Evolutionary conservation across 768 basidiomycete genomes (phyloP).

Genomic region (Leccinum pellstonianum): DNA sequence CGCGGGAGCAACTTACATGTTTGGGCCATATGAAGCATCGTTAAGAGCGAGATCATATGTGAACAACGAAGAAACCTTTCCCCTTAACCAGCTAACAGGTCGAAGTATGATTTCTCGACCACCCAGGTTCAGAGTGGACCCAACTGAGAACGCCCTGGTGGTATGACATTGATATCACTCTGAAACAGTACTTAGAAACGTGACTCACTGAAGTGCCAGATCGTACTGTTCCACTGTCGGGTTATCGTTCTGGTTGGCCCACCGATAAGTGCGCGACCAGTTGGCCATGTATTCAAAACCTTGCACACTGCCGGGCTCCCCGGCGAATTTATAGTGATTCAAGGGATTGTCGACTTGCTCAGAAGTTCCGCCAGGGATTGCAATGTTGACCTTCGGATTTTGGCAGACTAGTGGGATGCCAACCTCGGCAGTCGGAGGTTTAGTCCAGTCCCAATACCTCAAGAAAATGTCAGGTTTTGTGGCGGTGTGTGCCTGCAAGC

Average conservation of each 20-base stretch:
- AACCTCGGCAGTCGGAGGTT: not conserved
- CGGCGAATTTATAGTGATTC: constrained; percentile 13
- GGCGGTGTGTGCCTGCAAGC: not conserved
- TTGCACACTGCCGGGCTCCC: constrained; percentile 1
- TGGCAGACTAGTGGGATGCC: constrained; percentile 10
- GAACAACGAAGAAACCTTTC: constrained; percentile 16
- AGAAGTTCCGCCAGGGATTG: not conserved
- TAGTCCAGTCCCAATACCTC: constrained; percentile 22
- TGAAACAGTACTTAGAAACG: not conserved
- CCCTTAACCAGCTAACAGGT: constrained; percentile 19
- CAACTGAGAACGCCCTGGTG: constrained; percentile 10
- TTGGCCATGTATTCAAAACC: constrained; percentile 4
- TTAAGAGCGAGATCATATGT: constrained; percentile 12
- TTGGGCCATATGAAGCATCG: constrained; percentile 13
- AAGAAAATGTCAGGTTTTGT: not conserved
- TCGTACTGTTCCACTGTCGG: constrained; percentile 15
- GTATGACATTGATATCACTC: not conserved
- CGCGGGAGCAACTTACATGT: constrained; percentile 11
- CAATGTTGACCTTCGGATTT: not conserved
- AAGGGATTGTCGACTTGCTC: constrained; percentile 9
- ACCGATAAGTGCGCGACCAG: constrained; percentile 19
- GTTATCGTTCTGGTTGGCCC: not conserved
- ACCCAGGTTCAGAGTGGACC: not conserved
- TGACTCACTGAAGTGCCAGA: constrained; percentile 12
- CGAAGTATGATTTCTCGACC: accelerated